Percentiles rank a stretch among this genome's conserved stretches.
Conservation (phyloP, 345 rosid species). For the Stellera chamaejasme region DNA sequence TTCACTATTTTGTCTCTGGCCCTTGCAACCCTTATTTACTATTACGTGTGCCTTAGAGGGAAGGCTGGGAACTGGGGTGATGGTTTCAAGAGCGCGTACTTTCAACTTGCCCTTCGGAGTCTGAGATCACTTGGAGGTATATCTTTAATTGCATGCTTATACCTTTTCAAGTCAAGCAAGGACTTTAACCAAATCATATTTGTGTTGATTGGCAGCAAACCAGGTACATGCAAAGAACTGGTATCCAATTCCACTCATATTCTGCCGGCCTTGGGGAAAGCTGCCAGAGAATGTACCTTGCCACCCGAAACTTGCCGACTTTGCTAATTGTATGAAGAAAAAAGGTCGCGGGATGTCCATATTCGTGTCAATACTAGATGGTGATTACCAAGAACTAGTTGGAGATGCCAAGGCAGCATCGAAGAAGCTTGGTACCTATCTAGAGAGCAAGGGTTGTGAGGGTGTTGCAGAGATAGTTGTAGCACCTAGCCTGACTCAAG, state of each 20-base stretch:
- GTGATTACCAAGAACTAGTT: slow-evolving; percentile 79
- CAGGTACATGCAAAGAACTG: slow-evolving; percentile 96
- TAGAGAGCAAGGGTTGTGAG: slow-evolving; percentile 78
- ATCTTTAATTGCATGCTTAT: background rate
- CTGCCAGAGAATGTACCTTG: slow-evolving; percentile 93
- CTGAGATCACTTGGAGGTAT: slow-evolving; percentile 94
- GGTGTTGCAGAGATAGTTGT: slow-evolving; percentile 96
- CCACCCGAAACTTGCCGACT: slow-evolving; percentile 92
- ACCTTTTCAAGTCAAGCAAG: background rate
- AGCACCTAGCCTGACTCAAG: slow-evolving; percentile 86
- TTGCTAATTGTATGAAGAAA: slow-evolving; percentile 95
- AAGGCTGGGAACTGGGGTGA: slow-evolving; percentile 99
- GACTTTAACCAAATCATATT: slow-evolving; percentile 6
- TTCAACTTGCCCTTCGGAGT: slow-evolving; percentile 92
- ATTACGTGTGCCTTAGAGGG: slow-evolving; percentile 93
- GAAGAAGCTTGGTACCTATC: slow-evolving; percentile 73
- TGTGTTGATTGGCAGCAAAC: slow-evolving; percentile 44
- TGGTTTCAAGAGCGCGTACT: slow-evolving; percentile 96
- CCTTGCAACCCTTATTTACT: slow-evolving; percentile 92
- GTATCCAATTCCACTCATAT: slow-evolving; percentile 89
- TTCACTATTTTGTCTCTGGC: slow-evolving; percentile 82
- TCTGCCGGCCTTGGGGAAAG: slow-evolving; percentile 97
- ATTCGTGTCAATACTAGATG: slow-evolving; percentile 74
- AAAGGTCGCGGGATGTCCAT: slow-evolving; percentile 97
- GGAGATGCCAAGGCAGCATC: slow-evolving; percentile 84